Evolutionary conservation across 208 protist genomes (phyloP).

Genomic region (Trypanosoma brucei): DNA sequence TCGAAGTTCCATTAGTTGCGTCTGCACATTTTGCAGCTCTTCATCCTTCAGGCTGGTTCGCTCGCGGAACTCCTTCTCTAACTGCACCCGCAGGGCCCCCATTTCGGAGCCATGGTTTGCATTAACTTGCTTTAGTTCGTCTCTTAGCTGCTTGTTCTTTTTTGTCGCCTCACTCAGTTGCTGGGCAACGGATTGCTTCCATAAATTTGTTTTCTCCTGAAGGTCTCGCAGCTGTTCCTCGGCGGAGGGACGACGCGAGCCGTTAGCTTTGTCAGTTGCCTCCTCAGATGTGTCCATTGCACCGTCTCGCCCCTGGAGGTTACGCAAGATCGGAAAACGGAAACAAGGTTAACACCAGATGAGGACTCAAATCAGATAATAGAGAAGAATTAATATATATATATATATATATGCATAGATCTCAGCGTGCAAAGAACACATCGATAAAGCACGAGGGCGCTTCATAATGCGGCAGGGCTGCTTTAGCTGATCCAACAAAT

Average conservation of each 20-base stretch:
- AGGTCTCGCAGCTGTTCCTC: slow-evolving; percentile 43
- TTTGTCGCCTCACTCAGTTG: slow-evolving; percentile 56
- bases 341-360: neutral
- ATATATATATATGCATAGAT: no score
- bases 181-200: slow-evolving; percentile 53
- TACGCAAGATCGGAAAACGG: neutral
- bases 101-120: slow-evolving; percentile 31
- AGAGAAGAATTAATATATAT: no score
- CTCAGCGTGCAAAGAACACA: no score
- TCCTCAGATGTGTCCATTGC: neutral
- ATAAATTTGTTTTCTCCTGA: slow-evolving; percentile 41
- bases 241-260: neutral
- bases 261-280: neutral
- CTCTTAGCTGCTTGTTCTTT: slow-evolving; percentile 72
- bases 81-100: slow-evolving; percentile 41
- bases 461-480: no score
- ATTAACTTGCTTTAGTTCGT: slow-evolving; percentile 38
- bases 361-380: no score
- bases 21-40: slow-evolving; percentile 34
- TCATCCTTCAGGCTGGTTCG: slow-evolving; percentile 52
- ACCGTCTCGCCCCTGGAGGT: neutral
- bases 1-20: slow-evolving; percentile 25
- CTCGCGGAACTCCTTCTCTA: slow-evolving; percentile 69
- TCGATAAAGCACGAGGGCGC: no score
- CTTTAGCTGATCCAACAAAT: no score